Conservation (phyloP, 257 asterid species). For the Solanum sejunctum region DNA sequence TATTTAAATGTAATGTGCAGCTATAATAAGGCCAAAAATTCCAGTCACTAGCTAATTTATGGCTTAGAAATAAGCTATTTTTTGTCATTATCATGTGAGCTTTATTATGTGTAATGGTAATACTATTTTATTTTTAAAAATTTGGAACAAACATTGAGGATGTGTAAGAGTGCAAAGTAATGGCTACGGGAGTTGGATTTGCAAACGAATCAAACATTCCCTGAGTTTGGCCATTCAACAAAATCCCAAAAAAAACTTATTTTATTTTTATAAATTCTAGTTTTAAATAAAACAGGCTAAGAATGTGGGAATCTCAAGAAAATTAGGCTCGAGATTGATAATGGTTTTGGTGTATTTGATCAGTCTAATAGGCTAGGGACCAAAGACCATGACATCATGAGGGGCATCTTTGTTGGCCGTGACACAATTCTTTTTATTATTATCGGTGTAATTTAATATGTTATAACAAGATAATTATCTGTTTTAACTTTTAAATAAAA, state of each 20-base stretch:
- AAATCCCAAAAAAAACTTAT: conserved; percentile 39
- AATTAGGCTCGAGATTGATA: conserved; percentile 31
- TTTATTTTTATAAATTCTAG: background rate
- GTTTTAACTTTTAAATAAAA: background rate
- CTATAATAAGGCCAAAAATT: conserved; percentile 26
- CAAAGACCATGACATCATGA: conserved; percentile 2
- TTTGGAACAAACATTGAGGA: conserved; percentile 1
- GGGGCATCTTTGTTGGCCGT: conserved; percentile 13
- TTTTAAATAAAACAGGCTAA: conserved; percentile 1
- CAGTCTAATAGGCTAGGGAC: conserved; percentile 7
- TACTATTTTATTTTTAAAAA: background rate
- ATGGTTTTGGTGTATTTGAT: conserved; percentile 27
- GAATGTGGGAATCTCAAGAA: conserved; percentile 65
- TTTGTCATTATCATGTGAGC: conserved; percentile 35
- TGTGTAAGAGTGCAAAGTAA: conserved; percentile 4
- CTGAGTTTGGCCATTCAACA: conserved; percentile 76
- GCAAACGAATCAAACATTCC: conserved; percentile 75
- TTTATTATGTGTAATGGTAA: background rate
- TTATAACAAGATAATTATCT: background rate
- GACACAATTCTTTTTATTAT: background rate
- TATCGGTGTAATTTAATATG: background rate
- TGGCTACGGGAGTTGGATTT: background rate
- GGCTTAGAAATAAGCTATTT: conserved; percentile 30
- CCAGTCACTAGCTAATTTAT: conserved; percentile 19
- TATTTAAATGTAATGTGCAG: conserved; percentile 4